A percentile compares a stretch with the other conserved stretches of the same genome.
Evolutionary conservation across 2,329 filamentous ascomycete species (phyloP).

Genomic region (Colletotrichum truncatum): DNA sequence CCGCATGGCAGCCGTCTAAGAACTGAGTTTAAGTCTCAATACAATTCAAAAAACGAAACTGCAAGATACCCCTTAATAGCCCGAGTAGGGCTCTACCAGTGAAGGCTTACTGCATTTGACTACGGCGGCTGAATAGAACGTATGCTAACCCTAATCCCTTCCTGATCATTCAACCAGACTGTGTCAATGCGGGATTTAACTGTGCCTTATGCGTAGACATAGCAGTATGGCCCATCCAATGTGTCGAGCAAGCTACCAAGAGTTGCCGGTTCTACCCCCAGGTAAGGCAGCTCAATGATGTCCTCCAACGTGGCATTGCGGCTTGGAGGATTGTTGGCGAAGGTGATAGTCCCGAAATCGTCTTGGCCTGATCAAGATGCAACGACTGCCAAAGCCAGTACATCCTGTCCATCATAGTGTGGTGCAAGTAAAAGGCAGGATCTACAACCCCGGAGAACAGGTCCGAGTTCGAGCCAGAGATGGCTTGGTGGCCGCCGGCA

Average conservation of each 20-base stretch:
- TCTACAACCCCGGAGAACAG: constrained; percentile 46
- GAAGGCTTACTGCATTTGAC: no score
- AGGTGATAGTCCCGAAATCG: constrained; percentile 13
- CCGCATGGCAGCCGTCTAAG: no score
- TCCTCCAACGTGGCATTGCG: constrained; percentile 21
- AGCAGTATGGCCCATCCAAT: constrained; percentile 39
- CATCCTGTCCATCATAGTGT: background rate
- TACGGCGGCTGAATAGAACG: no score
- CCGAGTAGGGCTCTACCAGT: no score
- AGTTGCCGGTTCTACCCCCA: constrained; percentile 24
- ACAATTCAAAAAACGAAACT: no score
- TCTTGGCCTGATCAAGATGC: constrained; percentile 20
- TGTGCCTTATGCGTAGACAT: constrained; percentile 35
- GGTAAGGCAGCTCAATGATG: constrained; percentile 21
- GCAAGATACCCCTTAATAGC: no score
- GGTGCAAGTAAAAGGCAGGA: background rate
- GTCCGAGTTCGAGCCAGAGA: constrained; percentile 47
- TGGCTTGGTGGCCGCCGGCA: constrained; percentile 18
- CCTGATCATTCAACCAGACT: no score
- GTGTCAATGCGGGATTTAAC: no score
- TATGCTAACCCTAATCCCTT: no score
- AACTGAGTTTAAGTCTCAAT: no score
- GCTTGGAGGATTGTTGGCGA: constrained; percentile 28
- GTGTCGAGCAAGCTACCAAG: constrained; percentile 36
- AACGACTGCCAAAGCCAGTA: constrained; percentile 13